Conservation (phyloP, 768 basidiomycete genomes). For the Mycena albidolilacea region DNA sequence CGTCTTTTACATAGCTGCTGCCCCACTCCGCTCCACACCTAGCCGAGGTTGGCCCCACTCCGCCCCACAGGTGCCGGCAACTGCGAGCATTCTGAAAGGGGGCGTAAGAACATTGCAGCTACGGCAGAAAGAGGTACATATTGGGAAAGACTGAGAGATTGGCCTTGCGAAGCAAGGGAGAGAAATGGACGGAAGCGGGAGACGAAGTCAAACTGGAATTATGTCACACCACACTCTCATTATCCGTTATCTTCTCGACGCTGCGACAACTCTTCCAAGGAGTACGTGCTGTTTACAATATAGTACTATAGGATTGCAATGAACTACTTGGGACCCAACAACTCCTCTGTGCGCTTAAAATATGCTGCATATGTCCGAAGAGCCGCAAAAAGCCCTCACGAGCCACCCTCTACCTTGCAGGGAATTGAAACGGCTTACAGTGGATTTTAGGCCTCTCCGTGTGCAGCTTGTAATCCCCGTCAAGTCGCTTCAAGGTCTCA, state of each 20-base stretch:
- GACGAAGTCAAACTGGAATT: background rate
- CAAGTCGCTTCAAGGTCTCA: no score
- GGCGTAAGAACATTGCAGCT: no score
- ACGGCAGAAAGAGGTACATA: background rate
- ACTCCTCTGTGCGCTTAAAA: background rate
- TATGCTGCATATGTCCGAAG: background rate
- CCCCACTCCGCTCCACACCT: no score
- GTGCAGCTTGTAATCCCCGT: background rate
- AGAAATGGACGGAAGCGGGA: background rate
- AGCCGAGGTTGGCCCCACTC: no score
- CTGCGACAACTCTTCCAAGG: no score
- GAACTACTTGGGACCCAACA: background rate
- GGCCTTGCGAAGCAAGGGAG: background rate
- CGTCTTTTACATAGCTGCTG: no score
- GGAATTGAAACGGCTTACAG: background rate
- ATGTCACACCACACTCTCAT: background rate
- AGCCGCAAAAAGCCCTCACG: background rate
- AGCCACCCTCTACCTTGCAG: no score
- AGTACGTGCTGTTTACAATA: background rate
- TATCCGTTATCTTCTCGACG: background rate
- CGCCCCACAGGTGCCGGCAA: no score
- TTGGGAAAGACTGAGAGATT: constrained; percentile 1
- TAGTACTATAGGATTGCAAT: background rate
- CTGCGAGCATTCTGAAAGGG: no score
- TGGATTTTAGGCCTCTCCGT: background rate